These are phyloP conservation scores for Carex sylvatica DNA, from an alignment of 202 grass and related monocot genomes.

Conservation along the genomic window DNA sequence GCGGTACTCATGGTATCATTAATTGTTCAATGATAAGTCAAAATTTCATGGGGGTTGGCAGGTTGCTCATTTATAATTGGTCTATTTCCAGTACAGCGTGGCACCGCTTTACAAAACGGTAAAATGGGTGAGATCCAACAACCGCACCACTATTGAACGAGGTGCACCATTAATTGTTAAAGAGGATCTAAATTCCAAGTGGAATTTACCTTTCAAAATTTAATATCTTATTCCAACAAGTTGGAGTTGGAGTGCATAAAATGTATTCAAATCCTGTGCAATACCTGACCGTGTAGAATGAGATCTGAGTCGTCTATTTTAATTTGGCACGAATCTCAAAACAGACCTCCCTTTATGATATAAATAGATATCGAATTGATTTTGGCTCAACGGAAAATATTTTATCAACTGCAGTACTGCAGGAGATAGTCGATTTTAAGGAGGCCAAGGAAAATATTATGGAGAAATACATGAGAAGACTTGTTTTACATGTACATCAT, in stretches of 20 bases:
- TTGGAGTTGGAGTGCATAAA: too few relatives aligned
- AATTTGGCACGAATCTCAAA: too few relatives aligned
- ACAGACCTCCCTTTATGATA: too few relatives aligned
- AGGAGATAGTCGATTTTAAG: too few relatives aligned
- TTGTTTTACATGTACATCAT: not conserved
- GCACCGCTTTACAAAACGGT: not conserved
- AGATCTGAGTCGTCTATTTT: too few relatives aligned
- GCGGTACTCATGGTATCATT: not conserved
- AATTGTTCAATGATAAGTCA: not conserved
- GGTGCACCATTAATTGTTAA: not conserved
- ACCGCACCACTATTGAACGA: slow-evolving; percentile 1
- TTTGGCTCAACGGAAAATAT: too few relatives aligned
- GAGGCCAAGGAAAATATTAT: not conserved
- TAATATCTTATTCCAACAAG: not conserved
- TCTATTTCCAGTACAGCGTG: not conserved
- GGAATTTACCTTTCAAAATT: not conserved
- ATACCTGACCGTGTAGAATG: too few relatives aligned
- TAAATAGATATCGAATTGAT: too few relatives aligned
- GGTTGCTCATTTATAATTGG: not conserved
- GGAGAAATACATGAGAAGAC: not conserved
- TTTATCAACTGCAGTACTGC: too few relatives aligned
- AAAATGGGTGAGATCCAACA: slow-evolving; percentile 16
- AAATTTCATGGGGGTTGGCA: not conserved
- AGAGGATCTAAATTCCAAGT: not conserved
- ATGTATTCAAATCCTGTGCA: too few relatives aligned